These are phyloP conservation scores for Phylloporus rhodoxanthus DNA, from an alignment of 768 basidiomycete species.

Conservation along the genomic window DNA sequence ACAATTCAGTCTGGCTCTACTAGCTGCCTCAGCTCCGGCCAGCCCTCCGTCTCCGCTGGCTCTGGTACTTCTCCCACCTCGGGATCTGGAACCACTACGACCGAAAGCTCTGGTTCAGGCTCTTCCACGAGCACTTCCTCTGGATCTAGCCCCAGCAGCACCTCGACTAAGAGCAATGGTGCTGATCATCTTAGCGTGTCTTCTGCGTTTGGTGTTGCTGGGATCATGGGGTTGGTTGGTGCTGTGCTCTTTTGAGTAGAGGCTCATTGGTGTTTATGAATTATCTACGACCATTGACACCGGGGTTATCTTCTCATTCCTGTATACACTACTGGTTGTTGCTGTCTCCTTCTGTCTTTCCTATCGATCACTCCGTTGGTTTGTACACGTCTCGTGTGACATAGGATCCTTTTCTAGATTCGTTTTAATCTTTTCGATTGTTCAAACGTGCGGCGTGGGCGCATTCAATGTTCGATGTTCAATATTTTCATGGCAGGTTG, in stretches of 20 bases:
- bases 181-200: slow-evolving; percentile 27
- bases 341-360: slow-evolving; percentile 4
- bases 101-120: slow-evolving; percentile 3
- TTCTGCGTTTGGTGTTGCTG: slow-evolving; percentile 41
- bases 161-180: slow-evolving; percentile 27
- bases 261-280: slow-evolving; percentile 5
- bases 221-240: slow-evolving; percentile 47
- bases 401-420: neutral
- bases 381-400: neutral
- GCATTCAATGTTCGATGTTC: no score
- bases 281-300: slow-evolving; percentile 3
- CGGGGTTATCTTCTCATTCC: slow-evolving; percentile 10
- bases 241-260: slow-evolving; percentile 39
- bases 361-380: neutral
- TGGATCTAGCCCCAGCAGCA: slow-evolving; percentile 6
- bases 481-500: no score
- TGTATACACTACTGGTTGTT: slow-evolving; percentile 13
- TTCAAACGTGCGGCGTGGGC: neutral
- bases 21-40: slow-evolving; percentile 26
- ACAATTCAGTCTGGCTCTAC: slow-evolving; percentile 35
- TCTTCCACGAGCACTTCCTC: slow-evolving; percentile 19
- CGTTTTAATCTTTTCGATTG: neutral
- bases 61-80: slow-evolving; percentile 7
- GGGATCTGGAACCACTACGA: neutral
- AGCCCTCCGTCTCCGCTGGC: slow-evolving; percentile 8